Evolutionary conservation across 1,284 basidiomycete species (phyloP).

Genomic region (Phylloporus sp.): DNA sequence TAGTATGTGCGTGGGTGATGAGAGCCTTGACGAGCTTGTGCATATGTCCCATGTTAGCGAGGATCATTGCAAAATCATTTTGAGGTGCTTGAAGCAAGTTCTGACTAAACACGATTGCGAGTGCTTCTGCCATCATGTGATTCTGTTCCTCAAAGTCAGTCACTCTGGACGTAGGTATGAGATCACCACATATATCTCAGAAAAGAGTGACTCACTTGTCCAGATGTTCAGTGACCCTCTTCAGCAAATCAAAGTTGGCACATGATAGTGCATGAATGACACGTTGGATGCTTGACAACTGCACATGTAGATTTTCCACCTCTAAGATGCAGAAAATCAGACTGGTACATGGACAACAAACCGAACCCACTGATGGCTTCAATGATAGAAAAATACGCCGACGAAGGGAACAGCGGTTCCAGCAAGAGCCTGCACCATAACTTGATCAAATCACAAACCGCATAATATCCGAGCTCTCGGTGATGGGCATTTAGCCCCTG

Average conservation of each 20-base stretch:
- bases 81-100: conserved; percentile 72
- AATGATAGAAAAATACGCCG: conserved; percentile 69
- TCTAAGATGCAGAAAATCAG: conserved; percentile 44
- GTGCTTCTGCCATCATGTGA: conserved; percentile 82
- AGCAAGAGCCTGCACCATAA: conserved; percentile 83
- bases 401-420: conserved; percentile 75
- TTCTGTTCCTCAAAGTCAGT: conserved; percentile 85
- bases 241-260: conserved; percentile 74
- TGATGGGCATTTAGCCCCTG: conserved; percentile 67
- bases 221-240: conserved; percentile 79
- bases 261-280: conserved; percentile 72
- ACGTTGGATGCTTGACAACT: conserved; percentile 63
- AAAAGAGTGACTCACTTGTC: conserved; percentile 58
- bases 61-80: conserved; percentile 73
- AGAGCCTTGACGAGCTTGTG: conserved; percentile 78
- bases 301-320: conserved; percentile 67
- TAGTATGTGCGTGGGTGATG: conserved; percentile 70
- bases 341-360: neutral
- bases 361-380: conserved; percentile 61
- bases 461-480: conserved; percentile 72
- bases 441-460: conserved; percentile 81
- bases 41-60: conserved; percentile 78
- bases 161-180: conserved; percentile 51
- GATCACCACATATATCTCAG: neutral
- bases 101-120: conserved; percentile 84